phyloP scores from a whole-genome alignment of 352 stramenopile species.

The Albugo candida region DNA sequence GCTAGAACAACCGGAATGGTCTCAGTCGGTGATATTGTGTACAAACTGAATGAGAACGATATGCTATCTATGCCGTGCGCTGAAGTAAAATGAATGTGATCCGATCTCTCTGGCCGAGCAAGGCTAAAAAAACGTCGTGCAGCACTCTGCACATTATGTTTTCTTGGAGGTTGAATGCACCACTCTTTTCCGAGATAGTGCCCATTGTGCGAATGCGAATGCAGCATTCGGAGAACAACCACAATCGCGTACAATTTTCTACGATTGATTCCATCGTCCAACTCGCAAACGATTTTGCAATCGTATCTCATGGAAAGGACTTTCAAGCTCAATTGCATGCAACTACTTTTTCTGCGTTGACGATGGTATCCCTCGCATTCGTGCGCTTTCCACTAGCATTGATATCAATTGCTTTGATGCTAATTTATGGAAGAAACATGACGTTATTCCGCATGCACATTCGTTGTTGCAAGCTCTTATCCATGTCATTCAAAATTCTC shows the following conservation, averaged over 20 bases:
- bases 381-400: slow-evolving; percentile 58
- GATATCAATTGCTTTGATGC: slow-evolving; percentile 76
- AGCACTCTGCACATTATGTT: slow-evolving; percentile 50
- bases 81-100: too few species aligned
- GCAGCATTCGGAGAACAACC: slow-evolving; percentile 38
- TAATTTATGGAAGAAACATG: slow-evolving; percentile 64
- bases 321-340: slow-evolving; percentile 69
- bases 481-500: slow-evolving; percentile 48
- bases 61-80: too few species aligned
- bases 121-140: slow-evolving; percentile 57
- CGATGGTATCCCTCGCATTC: slow-evolving; percentile 46
- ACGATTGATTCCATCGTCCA: slow-evolving; percentile 66
- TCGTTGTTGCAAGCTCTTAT: too few species aligned
- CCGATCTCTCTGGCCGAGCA: slow-evolving; percentile 30
- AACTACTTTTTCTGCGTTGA: slow-evolving; percentile 40
- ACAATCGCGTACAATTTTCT: slow-evolving; percentile 65
- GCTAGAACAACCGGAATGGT: too few species aligned
- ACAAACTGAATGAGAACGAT: too few species aligned
- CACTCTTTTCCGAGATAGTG: slow-evolving; percentile 66
- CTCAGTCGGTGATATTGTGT: too few species aligned
- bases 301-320: slow-evolving; percentile 71
- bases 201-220: slow-evolving; percentile 48
- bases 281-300: slow-evolving; percentile 67
- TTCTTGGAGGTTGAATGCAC: slow-evolving; percentile 63
- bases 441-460: slow-evolving; percentile 41